phyloP scores from a whole-genome alignment of 2,329 filamentous ascomycete species.

The Botrytis galanthina region DNA sequence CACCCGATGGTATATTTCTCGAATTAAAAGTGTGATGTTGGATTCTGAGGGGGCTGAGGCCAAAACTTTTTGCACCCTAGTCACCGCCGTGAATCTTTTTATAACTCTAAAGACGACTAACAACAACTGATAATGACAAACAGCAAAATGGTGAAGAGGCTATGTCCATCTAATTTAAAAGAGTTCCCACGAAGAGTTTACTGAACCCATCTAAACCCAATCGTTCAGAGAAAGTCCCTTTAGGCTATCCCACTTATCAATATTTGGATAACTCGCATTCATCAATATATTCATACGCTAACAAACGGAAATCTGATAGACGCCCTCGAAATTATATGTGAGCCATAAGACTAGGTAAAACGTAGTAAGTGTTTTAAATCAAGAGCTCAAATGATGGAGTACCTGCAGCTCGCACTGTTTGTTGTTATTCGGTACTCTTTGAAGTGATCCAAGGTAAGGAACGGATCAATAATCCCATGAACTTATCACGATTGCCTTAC shows the following conservation, averaged over 20 bases:
- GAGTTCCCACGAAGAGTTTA: not conserved
- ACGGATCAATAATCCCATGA: constrained; percentile 38
- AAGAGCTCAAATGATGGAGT: not conserved
- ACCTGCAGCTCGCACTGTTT: not conserved
- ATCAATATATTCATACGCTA: not conserved
- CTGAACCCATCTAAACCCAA: not conserved
- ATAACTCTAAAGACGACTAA: not conserved
- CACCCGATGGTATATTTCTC: not conserved
- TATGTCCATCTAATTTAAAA: not conserved
- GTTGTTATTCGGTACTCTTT: not conserved
- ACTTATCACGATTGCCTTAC: constrained; percentile 66
- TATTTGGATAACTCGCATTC: not conserved
- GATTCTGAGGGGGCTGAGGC: not conserved
- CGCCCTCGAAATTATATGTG: constrained; percentile 17
- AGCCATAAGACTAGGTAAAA: constrained; percentile 15
- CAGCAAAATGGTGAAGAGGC: not conserved
- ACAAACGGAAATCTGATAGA: constrained; percentile 12
- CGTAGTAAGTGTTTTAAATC: constrained; percentile 20
- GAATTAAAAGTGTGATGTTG: too few species aligned
- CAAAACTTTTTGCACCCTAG: not conserved
- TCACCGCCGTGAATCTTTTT: not conserved
- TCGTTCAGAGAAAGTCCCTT: not conserved
- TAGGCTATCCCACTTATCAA: not conserved
- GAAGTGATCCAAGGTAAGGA: not conserved
- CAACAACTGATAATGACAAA: not conserved